phyloP scores from a whole-genome alignment of 1,284 basidiomycete genomes.

The Sporisorium scitamineum region DNA sequence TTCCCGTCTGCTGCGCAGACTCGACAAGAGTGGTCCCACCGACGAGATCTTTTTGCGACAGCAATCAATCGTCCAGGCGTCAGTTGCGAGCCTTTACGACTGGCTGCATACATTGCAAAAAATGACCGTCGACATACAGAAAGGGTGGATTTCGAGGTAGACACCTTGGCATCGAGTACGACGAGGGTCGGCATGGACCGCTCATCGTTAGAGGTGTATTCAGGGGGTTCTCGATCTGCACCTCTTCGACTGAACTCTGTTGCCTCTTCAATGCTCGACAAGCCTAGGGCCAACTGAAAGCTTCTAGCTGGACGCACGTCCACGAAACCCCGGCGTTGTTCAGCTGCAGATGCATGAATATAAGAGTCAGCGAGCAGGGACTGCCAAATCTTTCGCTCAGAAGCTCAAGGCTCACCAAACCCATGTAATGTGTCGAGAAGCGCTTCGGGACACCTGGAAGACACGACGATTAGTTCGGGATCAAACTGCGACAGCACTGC shows the following conservation, averaged over 20 bases:
- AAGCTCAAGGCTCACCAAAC: constrained; percentile 16
- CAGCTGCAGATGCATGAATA: constrained; percentile 7
- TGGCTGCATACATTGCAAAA: neutral
- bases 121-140: constrained; percentile 24
- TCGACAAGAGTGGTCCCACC: constrained; percentile 31
- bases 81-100: neutral
- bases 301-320: constrained; percentile 21
- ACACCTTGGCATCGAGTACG: constrained; percentile 28
- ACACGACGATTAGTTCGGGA: constrained; percentile 30
- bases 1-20: constrained; percentile 22
- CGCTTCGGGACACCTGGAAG: constrained; percentile 27
- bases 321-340: constrained; percentile 10
- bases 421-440: constrained; percentile 17
- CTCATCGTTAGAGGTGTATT: neutral
- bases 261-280: constrained; percentile 25
- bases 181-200: constrained; percentile 15
- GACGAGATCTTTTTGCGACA: constrained; percentile 19
- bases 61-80: neutral
- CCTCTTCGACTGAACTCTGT: constrained; percentile 11
- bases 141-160: constrained; percentile 25
- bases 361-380: neutral
- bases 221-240: neutral
- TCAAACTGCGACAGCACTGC: constrained; percentile 41
- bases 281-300: constrained; percentile 32
- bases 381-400: neutral